Base-by-base conservation (phyloP, 2,329 filamentous ascomycete species). In the Shiraia sp. region DNA sequence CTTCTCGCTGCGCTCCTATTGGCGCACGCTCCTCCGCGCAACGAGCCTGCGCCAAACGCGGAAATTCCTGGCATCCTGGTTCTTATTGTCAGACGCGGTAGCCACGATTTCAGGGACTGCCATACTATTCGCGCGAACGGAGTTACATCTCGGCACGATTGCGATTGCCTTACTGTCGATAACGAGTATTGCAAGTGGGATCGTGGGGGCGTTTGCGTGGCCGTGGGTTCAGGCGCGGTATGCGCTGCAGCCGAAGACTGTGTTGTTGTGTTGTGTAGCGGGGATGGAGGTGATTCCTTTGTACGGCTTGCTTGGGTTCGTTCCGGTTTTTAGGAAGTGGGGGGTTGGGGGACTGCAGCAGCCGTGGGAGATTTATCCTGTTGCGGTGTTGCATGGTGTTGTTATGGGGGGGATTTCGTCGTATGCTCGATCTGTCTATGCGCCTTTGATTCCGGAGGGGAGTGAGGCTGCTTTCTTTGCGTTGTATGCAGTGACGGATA, bases 101-200 rank as follows among this genome's bases (percentile, higher is more conserved):
- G 92, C 92, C 2, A 96, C 92, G 0, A 90, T 95, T 1, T 92
- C 88, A 16, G 91, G 89, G n/a, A 96, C 91, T 0, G 91, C 92
- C 1, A 89, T 96, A 19, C 76, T 97, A 8, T 96, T 95, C 64
- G 92, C 90, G 15, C 95, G 95, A 69, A 96, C 90, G 0, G 82
- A 91, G 63, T 76, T 97, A 10, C 81, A 88, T 55, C 96, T 97
- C 90, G 80, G 84, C 51, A 87, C 90, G 0, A 90, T 89, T 69
- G 86, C 87, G 0, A 74, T 96, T 19, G 92, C 89, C 1, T 76
- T 95, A 61, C 90, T 97, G 54, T 95, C 89, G 53, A 90, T 96
- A 37, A 90, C 95, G 45, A 88, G 87, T 12, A 96, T 91, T n/a
- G 72, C 83, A 25, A 83, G 83, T 6, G 91, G 91, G n/a, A 86